Evolutionary conservation across 140 eudicot species (phyloP).

Genomic region (Oenanthe javanica): DNA sequence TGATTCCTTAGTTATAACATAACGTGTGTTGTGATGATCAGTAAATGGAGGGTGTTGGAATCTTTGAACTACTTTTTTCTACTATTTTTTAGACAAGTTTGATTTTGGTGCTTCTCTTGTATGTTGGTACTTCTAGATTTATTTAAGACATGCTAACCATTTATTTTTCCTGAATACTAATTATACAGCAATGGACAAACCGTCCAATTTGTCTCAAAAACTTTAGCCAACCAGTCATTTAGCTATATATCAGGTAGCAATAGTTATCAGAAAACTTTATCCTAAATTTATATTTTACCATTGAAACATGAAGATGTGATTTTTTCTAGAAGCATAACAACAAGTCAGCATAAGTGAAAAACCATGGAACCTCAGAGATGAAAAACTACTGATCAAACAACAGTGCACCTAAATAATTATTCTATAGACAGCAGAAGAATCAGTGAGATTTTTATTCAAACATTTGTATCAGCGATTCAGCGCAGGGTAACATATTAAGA

Average conservation of each 20-base stretch:
- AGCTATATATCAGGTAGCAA: neutral
- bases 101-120: neutral
- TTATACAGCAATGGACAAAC: neutral
- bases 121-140: too few relatives aligned
- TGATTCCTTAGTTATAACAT: neutral
- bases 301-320: too few relatives aligned
- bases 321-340: neutral
- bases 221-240: neutral
- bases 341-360: too few relatives aligned
- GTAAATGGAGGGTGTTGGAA: neutral
- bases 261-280: neutral
- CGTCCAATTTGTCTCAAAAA: neutral
- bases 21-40: neutral
- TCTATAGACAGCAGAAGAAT: neutral
- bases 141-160: too few relatives aligned
- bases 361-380: neutral
- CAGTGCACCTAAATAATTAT: neutral
- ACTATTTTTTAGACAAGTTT: neutral
- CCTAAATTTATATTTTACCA: neutral
- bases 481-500: neutral
- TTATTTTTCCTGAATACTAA: neutral
- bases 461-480: neutral
- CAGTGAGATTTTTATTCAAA: neutral
- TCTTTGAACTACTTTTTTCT: neutral
- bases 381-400: neutral